A percentile compares a stretch with the other conserved stretches of the same genome.
Evolutionary conservation across 2,329 filamentous ascomycete genomes (phyloP).

Genomic region (Moelleriella libera): DNA sequence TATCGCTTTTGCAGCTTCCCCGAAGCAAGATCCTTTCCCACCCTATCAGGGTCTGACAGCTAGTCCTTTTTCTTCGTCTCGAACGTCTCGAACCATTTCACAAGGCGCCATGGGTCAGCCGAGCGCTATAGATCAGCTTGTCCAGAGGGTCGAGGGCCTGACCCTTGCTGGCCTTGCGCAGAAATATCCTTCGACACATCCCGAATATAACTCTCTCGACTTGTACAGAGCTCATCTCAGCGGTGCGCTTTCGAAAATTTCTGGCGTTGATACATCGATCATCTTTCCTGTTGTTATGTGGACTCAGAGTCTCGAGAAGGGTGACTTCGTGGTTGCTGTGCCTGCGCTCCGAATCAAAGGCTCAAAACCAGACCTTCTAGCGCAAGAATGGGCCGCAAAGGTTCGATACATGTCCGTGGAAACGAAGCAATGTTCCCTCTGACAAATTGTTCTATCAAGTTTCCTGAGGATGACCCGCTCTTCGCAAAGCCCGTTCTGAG

Average conservation of each 20-base stretch:
- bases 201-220: constrained; percentile 61
- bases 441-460: constrained; percentile 25
- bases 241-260: constrained; percentile 50
- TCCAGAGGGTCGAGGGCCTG: constrained; percentile 5
- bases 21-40: neutral
- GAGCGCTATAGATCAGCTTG: constrained; percentile 3
- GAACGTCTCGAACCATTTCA: neutral
- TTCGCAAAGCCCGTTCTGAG: constrained; percentile 54
- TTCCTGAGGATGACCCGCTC: constrained; percentile 60
- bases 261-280: constrained; percentile 53
- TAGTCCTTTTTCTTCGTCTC: neutral
- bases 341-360: constrained; percentile 69
- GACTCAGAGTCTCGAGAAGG: constrained; percentile 69
- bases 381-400: constrained; percentile 46
- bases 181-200: constrained; percentile 42
- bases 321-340: constrained; percentile 65
- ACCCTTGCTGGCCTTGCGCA: constrained; percentile 2
- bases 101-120: constrained; percentile 1
- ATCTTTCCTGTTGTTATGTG: constrained; percentile 67
- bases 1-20: neutral
- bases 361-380: constrained; percentile 48
- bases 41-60: neutral
- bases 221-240: constrained; percentile 69
- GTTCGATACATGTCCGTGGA: constrained; percentile 19
- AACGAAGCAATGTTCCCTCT: neutral